phyloP scores from a whole-genome alignment of 1,284 basidiomycete genomes.

The Sanghuangporus baumii region DNA sequence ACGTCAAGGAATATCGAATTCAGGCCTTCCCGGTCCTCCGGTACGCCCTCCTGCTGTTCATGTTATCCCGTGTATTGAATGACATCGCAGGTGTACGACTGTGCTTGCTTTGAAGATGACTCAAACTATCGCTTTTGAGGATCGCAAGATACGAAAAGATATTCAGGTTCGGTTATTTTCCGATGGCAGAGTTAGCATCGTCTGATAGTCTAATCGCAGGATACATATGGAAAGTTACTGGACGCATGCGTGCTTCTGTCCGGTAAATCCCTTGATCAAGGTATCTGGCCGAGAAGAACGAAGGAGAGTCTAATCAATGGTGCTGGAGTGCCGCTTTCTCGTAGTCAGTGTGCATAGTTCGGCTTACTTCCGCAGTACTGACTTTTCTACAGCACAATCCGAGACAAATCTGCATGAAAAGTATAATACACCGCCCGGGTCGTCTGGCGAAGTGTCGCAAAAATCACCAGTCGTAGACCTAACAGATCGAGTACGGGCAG shows the following conservation, averaged over 20 bases:
- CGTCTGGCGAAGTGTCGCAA: neutral
- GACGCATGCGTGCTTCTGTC: slow-evolving; percentile 77
- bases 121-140: slow-evolving; percentile 86
- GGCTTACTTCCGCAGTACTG: neutral
- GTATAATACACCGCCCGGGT: neutral
- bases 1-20: slow-evolving; percentile 55
- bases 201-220: slow-evolving; percentile 36
- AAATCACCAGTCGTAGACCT: neutral
- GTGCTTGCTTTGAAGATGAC: slow-evolving; percentile 80
- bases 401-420: slow-evolving; percentile 17
- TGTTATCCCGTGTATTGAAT: neutral
- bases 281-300: slow-evolving; percentile 72
- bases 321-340: slow-evolving; percentile 60
- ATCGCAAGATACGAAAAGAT: slow-evolving; percentile 84
- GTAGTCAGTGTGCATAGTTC: slow-evolving; percentile 28
- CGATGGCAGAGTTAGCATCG: neutral
- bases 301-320: slow-evolving; percentile 61
- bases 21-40: slow-evolving; percentile 73
- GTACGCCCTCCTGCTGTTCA: slow-evolving; percentile 61
- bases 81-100: slow-evolving; percentile 61
- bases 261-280: slow-evolving; percentile 68
- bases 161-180: slow-evolving; percentile 59
- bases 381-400: slow-evolving; percentile 9
- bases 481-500: slow-evolving; percentile 1
- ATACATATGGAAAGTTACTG: slow-evolving; percentile 80